Conservation (phyloP, 768 basidiomycete species). For the Xerocomus potaroensis region DNA sequence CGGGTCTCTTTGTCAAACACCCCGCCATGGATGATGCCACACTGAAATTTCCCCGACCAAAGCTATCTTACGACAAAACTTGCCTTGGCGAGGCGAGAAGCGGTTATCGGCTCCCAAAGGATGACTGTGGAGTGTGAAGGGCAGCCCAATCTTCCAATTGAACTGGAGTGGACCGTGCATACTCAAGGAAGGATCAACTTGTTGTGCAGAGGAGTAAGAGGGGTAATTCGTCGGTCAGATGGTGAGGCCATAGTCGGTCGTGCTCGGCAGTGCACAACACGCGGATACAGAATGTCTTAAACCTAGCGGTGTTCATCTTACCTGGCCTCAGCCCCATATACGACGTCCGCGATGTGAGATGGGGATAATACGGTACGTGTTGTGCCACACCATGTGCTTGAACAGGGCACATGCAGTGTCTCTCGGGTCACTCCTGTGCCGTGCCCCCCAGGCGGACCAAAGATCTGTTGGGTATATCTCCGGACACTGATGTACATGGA, state of each 20-base stretch:
- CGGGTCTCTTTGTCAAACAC: constrained; percentile 8
- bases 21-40: constrained; percentile 9
- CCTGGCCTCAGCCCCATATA: neutral
- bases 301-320: constrained; percentile 1
- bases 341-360: constrained; percentile 13
- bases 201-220: constrained; percentile 6
- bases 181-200: constrained; percentile 13
- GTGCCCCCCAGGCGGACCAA: constrained; percentile 13
- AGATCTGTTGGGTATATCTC: neutral
- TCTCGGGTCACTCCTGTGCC: constrained; percentile 13
- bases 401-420: constrained; percentile 13
- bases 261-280: neutral
- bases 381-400: constrained; percentile 17
- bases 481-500: no score
- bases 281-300: constrained; percentile 16
- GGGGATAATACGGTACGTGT: constrained; percentile 6
- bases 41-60: constrained; percentile 7
- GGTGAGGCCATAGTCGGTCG: constrained; percentile 1
- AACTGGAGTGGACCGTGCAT: constrained; percentile 16
- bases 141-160: constrained; percentile 13
- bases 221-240: constrained; percentile 7
- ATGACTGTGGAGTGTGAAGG: constrained; percentile 14
- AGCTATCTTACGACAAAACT: constrained; percentile 13
- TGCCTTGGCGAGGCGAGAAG: constrained; percentile 3
- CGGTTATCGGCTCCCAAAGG: constrained; percentile 16